phyloP scores from a whole-genome alignment of 2,329 filamentous ascomycete genomes.

The Paraphaeosphaeria sporulosa region DNA sequence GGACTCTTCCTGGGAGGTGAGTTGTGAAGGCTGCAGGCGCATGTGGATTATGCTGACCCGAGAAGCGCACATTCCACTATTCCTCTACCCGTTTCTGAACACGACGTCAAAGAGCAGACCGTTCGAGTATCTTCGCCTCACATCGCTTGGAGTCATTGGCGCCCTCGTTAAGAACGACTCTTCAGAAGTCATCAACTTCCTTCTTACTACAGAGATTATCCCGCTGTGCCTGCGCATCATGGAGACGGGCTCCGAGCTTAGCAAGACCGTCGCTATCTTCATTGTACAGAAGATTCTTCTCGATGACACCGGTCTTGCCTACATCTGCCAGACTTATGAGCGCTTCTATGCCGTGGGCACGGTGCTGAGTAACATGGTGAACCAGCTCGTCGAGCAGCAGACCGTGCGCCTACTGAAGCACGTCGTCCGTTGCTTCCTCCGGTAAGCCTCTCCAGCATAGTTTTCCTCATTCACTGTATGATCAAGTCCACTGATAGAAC shows the following conservation, averaged over 20 bases:
- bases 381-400: conserved; percentile 95
- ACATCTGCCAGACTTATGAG: conserved; percentile 99
- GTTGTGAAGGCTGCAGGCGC: background rate
- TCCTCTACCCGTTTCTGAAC: conserved; percentile 97
- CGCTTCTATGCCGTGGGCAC: conserved; percentile 98
- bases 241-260: conserved; percentile 97
- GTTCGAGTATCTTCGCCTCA: conserved; percentile 96
- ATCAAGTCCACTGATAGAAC: conserved; percentile 23
- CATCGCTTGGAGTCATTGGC: conserved; percentile 94
- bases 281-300: conserved; percentile 99
- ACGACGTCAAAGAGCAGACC: conserved; percentile 97
- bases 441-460: conserved; percentile 62
- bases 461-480: conserved; percentile 30
- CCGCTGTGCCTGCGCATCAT: conserved; percentile 97
- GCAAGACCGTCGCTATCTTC: conserved; percentile 99
- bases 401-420: conserved; percentile 96
- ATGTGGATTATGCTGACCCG: conserved; percentile 22
- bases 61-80: conserved; percentile 92
- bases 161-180: conserved; percentile 99
- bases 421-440: conserved; percentile 94
- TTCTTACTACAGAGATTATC: conserved; percentile 97
- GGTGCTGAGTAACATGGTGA: conserved; percentile 98
- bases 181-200: conserved; percentile 97
- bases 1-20: conserved; percentile 90
- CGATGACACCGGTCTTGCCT: conserved; percentile 94